Base-by-base conservation (phyloP, 2,329 filamentous ascomycete species). In the Pestalotiopsis sp. region DNA sequence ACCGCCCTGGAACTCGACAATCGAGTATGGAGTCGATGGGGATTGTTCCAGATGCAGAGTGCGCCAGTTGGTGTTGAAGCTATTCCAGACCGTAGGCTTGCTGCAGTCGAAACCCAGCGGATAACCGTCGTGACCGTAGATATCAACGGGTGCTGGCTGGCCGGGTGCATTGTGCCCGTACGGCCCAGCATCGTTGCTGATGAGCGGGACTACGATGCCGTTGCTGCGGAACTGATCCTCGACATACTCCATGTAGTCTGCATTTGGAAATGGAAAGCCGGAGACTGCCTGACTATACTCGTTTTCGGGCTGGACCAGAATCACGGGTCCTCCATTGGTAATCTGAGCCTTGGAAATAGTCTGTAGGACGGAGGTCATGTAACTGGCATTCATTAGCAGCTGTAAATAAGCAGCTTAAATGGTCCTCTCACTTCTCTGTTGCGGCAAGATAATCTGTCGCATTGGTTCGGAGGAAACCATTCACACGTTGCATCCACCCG, bases 281-380 rank as follows among this genome's bases (percentile, higher is more conserved):
- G 80, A 80, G 17, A 81, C 79, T 1, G 83, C 84, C 20, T 82
- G 79, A 2, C 86, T 89, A 76, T 95, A 94, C 77, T 95, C 93
- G 71, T 95, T 95, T 78, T 96, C 93, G 0, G 92, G 91, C 76
- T 96, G 93, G 62, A 92, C 86, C 2, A 95, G 82, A 69, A 95
- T 92, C 13, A 95, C 85, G 0, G 92, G 92, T 0, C 93, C 93
- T 0, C 92, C 93, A 63, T 94, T 92, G 1, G 92, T 95, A 74
- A 96, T 94, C 74, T 95, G 92, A 0, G 88, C 89, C 68, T 90
- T 88, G 3, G 92, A 91, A 72, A 95, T 91, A 5, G 90, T 88
- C 9, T 84, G 84, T 31, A 86, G 87, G 57, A 94, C 85, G 9
- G 89, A 83, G 5, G 83, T 79, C 71, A 88, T 85, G 73, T 92